Percentiles rank a stretch among this genome's conserved stretches.
Conservation (phyloP, 192 early-diverging fungal species). For the Backusella morwellensis region DNA sequence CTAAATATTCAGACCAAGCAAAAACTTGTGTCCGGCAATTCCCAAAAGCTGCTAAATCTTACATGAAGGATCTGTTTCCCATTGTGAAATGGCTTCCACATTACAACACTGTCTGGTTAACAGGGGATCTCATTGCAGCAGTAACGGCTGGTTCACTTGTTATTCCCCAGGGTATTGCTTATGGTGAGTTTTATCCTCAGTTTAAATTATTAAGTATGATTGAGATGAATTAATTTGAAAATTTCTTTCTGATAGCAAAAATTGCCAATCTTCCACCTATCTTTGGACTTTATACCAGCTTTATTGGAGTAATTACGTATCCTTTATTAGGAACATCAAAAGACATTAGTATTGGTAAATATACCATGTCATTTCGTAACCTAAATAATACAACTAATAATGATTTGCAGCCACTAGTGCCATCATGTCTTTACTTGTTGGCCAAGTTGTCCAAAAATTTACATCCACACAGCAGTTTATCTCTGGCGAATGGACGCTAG, state of each 20-base stretch:
- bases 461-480: constrained; percentile 11
- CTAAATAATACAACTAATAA: background rate
- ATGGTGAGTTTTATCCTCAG: constrained; percentile 33
- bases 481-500: constrained; percentile 17
- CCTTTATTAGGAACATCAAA: constrained; percentile 72
- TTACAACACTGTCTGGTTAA: constrained; percentile 55
- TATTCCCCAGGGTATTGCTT: constrained; percentile 73
- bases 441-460: constrained; percentile 54
- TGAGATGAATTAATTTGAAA: background rate
- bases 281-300: constrained; percentile 76
- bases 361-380: background rate
- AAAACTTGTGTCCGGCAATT: background rate
- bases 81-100: constrained; percentile 49
- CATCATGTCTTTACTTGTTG: constrained; percentile 75
- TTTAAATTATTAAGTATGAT: background rate
- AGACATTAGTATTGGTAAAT: constrained; percentile 66
- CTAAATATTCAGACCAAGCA: background rate
- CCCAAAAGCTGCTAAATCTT: constrained; percentile 5
- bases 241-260: constrained; percentile 42
- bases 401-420: constrained; percentile 34
- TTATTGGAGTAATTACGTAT: constrained; percentile 69
- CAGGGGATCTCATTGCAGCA: constrained; percentile 68
- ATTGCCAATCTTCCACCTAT: constrained; percentile 68
- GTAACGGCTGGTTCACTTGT: constrained; percentile 73
- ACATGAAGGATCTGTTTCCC: constrained; percentile 38